phyloP scores from a whole-genome alignment of 129 eudicot species.

The Calendula officinalis region DNA sequence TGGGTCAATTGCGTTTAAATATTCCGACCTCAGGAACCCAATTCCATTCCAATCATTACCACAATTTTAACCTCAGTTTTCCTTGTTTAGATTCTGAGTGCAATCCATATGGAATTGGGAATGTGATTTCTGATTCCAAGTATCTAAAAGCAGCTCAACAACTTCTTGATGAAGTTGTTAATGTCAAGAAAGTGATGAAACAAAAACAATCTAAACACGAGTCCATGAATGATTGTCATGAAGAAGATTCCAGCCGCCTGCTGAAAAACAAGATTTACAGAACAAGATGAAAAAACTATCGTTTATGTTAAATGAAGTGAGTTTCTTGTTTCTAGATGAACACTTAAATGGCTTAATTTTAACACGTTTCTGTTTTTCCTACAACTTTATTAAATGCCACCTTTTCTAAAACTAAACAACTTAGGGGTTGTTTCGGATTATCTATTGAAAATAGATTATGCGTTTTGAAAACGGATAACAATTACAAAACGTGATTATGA shows the following conservation, averaged over 20 bases:
- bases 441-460: no score
- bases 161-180: conserved; percentile 54
- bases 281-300: conserved; percentile 72
- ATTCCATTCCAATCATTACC: conserved; percentile 20
- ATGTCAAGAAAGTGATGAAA: conserved; percentile 38
- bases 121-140: conserved; percentile 44
- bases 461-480: no score
- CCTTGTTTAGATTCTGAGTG: conserved; percentile 19
- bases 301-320: conserved; percentile 72
- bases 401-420: no score
- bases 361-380: not conserved
- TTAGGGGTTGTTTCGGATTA: no score
- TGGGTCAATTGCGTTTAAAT: conserved; percentile 9
- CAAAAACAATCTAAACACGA: conserved; percentile 10
- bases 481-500: no score
- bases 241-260: conserved; percentile 22
- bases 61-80: conserved; percentile 1
- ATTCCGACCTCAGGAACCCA: not conserved
- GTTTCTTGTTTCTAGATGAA: conserved; percentile 11
- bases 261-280: conserved; percentile 63
- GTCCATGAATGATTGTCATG: not conserved
- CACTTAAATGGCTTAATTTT: not conserved
- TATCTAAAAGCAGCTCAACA: conserved; percentile 45
- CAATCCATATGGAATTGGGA: conserved; percentile 22
- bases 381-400: no score